Conservation (phyloP, 805 yeast species). For the Teunomyces stri region DNA sequence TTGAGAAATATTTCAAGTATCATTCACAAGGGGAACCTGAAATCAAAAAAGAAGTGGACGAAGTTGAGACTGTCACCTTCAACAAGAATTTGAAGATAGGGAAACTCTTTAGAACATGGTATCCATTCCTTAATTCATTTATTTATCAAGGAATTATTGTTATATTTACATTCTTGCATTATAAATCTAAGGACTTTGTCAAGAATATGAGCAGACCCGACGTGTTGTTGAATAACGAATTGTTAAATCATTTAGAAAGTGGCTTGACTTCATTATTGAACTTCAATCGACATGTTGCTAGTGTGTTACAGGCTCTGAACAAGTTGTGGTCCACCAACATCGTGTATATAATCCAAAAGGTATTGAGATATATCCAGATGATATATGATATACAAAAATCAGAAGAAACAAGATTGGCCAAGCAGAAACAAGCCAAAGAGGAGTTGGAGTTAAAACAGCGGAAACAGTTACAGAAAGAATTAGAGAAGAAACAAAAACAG, state of each 20-base stretch:
- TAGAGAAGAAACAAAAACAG: not conserved
- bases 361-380: conserved; percentile 24
- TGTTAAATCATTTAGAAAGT: conserved; percentile 21
- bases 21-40: conserved; percentile 2
- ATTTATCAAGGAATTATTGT: conserved; percentile 53
- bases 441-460: not conserved
- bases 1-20: conserved; percentile 11
- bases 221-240: conserved; percentile 14
- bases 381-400: conserved; percentile 20
- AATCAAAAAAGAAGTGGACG: conserved; percentile 4
- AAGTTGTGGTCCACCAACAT: conserved; percentile 37
- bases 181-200: conserved; percentile 36
- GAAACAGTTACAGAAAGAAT: not conserved
- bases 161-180: conserved; percentile 46
- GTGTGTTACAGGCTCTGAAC: conserved; percentile 14
- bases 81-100: conserved; percentile 18
- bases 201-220: conserved; percentile 16
- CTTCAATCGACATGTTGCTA: conserved; percentile 22
- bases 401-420: not conserved
- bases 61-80: not conserved
- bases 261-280: conserved; percentile 22
- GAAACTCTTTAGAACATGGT: conserved; percentile 36
- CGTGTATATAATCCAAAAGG: conserved; percentile 28
- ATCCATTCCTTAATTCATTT: conserved; percentile 49
- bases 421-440: not conserved